Conservation (phyloP, 495 filamentous ascomycete genomes). For the Terfezia claveryi region DNA sequence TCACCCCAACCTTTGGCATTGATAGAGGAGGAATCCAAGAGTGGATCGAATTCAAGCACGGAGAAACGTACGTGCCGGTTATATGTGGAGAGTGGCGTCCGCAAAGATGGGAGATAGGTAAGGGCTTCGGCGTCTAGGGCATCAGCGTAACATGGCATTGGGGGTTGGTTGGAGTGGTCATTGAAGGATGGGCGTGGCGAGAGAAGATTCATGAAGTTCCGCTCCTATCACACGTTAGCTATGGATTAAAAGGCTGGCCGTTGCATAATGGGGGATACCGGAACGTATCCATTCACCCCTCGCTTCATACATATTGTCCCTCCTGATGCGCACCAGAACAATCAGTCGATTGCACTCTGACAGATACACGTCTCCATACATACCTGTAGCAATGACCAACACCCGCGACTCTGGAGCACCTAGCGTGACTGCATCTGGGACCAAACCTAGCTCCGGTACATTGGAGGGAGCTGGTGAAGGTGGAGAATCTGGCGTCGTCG, state of each 20-base stretch:
- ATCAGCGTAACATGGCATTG: conserved; percentile 33
- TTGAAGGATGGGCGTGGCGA: conserved; percentile 74
- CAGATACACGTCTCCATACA: neutral
- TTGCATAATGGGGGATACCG: conserved; percentile 13
- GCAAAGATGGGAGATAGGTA: conserved; percentile 10
- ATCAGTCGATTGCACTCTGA: neutral
- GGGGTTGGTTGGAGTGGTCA: conserved; percentile 42
- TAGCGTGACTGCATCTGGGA: neutral
- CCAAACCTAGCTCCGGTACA: too few relatives aligned
- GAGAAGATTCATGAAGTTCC: conserved; percentile 68
- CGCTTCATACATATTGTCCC: conserved; percentile 91
- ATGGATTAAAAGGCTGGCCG: conserved; percentile 11
- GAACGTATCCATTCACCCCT: conserved; percentile 25
- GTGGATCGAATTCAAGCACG: conserved; percentile 63
- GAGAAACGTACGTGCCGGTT: conserved; percentile 65
- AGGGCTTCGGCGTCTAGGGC: conserved; percentile 13
- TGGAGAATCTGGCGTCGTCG: too few relatives aligned
- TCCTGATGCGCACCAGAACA: conserved; percentile 3
- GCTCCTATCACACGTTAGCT: conserved; percentile 39
- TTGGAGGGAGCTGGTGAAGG: too few relatives aligned
- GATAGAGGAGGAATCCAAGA: conserved; percentile 85
- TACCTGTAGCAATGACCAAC: conserved; percentile 74
- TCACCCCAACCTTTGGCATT: conserved; percentile 74
- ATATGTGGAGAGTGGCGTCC: conserved; percentile 60
- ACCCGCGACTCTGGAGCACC: conserved; percentile 48